phyloP scores from a whole-genome alignment of 257 asterid genomes.

The Schizonepeta tenuifolia region DNA sequence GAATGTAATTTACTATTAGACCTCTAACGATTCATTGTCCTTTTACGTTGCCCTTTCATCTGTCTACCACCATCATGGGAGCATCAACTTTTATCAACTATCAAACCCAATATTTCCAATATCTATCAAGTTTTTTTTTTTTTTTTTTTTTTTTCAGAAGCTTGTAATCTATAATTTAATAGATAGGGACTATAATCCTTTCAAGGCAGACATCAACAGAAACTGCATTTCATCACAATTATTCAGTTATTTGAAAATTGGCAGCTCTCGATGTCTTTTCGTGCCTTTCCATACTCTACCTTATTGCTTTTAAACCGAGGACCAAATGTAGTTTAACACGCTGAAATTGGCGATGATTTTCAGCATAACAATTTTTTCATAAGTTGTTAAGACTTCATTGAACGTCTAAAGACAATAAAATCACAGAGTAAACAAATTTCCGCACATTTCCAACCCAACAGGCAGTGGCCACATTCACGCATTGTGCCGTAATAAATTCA shows the following conservation, averaged over 20 bases:
- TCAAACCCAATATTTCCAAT: constrained; percentile 6
- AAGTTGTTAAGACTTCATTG: not conserved
- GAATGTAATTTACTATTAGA: too few species aligned
- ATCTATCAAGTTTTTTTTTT: not conserved
- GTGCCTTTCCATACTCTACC: not conserved
- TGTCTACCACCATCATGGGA: constrained; percentile 6
- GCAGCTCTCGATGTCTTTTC: not conserved
- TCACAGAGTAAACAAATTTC: constrained; percentile 23
- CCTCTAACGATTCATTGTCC: not conserved
- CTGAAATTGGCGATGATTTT: not conserved
- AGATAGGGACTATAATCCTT: not conserved
- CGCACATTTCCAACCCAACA: constrained; percentile 9
- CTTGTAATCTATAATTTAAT: not conserved
- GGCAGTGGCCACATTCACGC: constrained; percentile 18
- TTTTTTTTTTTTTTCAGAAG: not conserved
- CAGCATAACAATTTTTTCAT: not conserved
- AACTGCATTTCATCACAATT: constrained; percentile 7
- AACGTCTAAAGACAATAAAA: not conserved
- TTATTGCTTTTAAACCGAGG: not conserved
- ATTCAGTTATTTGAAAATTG: not conserved
- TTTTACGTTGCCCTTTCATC: constrained; percentile 5
- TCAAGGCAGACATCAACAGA: not conserved
- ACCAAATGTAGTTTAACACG: not conserved
- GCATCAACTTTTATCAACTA: not conserved
- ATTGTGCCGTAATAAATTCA: constrained; percentile 13